Evolutionary conservation across 2,329 filamentous ascomycete genomes (phyloP).

Genomic region (Colletotrichum paranaense): DNA sequence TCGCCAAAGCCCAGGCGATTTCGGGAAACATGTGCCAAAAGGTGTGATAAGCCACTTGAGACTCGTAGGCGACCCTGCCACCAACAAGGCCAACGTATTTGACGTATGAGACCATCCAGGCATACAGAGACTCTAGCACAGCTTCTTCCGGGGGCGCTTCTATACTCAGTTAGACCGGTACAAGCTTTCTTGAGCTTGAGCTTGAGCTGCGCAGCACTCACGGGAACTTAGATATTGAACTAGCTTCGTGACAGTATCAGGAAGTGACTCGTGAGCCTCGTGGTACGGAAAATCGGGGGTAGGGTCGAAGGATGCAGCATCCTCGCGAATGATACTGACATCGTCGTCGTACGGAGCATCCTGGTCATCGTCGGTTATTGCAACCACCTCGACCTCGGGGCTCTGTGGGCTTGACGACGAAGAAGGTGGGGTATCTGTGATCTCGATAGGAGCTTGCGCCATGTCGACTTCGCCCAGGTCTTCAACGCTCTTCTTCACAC

Average conservation of each 20-base stretch:
- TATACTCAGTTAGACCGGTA: conserved; percentile 43
- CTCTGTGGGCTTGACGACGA: conserved; percentile 54
- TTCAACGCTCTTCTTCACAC: conserved; percentile 58
- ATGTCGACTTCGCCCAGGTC: conserved; percentile 52
- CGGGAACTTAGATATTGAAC: conserved; percentile 48
- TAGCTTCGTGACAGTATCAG: conserved; percentile 48
- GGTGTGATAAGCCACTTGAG: conserved; percentile 54
- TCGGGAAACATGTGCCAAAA: conserved; percentile 67
- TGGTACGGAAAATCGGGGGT: conserved; percentile 59
- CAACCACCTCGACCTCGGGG: conserved; percentile 57
- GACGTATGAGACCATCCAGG: conserved; percentile 64
- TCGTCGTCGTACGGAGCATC: conserved; percentile 44
- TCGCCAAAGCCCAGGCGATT: conserved; percentile 54
- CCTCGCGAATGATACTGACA: conserved; percentile 32
- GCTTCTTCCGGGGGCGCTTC: conserved; percentile 56
- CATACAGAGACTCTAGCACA: conserved; percentile 55
- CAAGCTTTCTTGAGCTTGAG: too few relatives aligned
- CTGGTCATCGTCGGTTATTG: conserved; percentile 49
- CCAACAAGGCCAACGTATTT: conserved; percentile 49
- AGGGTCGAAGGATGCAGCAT: conserved; percentile 50
- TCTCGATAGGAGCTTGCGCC: conserved; percentile 40
- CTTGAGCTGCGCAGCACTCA: conserved; percentile 35
- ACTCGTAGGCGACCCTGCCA: conserved; percentile 51
- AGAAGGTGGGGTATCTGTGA: conserved; percentile 43
- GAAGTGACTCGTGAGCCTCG: conserved; percentile 44